These are phyloP conservation scores for Botryotinia narcissicola DNA, from an alignment of 2,329 filamentous ascomycete genomes.

Conservation along the genomic window DNA sequence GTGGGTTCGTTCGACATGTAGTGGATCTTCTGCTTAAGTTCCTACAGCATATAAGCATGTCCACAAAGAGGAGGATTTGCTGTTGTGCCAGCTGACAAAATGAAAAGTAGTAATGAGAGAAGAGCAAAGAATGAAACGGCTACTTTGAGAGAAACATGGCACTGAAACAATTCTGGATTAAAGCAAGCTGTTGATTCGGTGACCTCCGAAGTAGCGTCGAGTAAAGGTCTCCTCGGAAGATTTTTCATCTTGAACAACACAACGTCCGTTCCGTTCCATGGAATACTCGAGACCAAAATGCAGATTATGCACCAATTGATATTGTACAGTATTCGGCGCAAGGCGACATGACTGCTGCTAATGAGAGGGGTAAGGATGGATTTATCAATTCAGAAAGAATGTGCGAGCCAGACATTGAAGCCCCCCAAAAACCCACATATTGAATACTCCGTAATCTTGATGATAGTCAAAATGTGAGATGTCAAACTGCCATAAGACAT, in stretches of 20 bases:
- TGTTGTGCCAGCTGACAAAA: background rate
- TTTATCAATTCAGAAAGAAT: background rate
- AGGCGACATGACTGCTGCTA: background rate
- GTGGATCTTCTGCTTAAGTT: background rate
- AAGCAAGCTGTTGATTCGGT: constrained; percentile 10
- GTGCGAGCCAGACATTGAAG: background rate
- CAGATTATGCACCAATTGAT: constrained; percentile 9
- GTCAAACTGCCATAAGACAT: constrained; percentile 11
- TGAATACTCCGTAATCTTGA: background rate
- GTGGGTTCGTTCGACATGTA: background rate
- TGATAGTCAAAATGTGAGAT: background rate
- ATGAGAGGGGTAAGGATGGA: background rate
- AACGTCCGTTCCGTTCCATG: constrained; percentile 15
- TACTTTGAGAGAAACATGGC: background rate
- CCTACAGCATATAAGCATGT: background rate
- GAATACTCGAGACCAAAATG: constrained; percentile 5
- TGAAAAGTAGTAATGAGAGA: background rate
- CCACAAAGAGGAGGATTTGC: background rate
- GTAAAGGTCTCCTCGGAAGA: background rate
- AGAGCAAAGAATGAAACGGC: background rate
- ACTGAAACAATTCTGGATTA: background rate
- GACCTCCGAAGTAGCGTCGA: constrained; percentile 4
- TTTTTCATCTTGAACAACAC: constrained; percentile 8
- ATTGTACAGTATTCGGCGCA: constrained; percentile 2
- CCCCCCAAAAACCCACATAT: background rate